Percentiles rank a stretch among this genome's conserved stretches.
phyloP scores from a whole-genome alignment of 257 asterid species.

The Lantana camara region DNA sequence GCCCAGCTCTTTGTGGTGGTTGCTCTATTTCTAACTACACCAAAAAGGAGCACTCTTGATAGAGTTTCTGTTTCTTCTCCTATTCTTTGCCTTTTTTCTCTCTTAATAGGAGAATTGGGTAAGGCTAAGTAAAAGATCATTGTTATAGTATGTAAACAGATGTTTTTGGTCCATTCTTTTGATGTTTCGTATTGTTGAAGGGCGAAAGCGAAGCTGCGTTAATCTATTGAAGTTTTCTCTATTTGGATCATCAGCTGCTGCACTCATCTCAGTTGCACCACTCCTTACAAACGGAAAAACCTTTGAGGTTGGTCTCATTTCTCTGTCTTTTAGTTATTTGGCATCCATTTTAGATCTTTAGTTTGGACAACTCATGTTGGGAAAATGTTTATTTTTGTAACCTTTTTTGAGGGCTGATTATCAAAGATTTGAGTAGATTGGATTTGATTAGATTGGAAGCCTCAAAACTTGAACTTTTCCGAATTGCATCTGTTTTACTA shows the following conservation, averaged over 20 bases:
- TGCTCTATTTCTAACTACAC: conserved; percentile 36
- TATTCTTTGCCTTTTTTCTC: conserved; percentile 51
- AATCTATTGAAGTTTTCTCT: conserved; percentile 61
- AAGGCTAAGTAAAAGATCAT: neutral
- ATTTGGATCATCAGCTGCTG: conserved; percentile 63
- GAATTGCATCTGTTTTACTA: conserved; percentile 34
- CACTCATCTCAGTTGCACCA: conserved; percentile 43
- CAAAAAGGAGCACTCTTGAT: conserved; percentile 47
- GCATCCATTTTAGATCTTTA: no score
- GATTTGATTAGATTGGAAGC: no score
- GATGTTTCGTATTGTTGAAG: conserved; percentile 39
- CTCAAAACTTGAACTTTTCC: conserved; percentile 36
- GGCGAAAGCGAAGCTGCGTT: conserved; percentile 69
- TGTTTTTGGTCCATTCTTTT: neutral
- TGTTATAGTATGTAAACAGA: conserved; percentile 1
- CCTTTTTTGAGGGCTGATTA: conserved; percentile 32
- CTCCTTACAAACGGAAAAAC: conserved; percentile 33
- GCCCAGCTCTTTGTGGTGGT: conserved; percentile 48
- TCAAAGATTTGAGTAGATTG: conserved; percentile 38
- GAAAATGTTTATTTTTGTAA: neutral
- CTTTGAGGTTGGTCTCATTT: conserved; percentile 46
- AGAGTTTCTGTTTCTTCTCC: conserved; percentile 42
- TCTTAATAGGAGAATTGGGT: conserved; percentile 81
- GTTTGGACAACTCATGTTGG: no score
- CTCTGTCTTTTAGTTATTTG: neutral